Percentiles rank a stretch among this genome's conserved stretches.
Evolutionary conservation across 148 eudicot genomes (phyloP).

Genomic region (Polygonum maritimum): DNA sequence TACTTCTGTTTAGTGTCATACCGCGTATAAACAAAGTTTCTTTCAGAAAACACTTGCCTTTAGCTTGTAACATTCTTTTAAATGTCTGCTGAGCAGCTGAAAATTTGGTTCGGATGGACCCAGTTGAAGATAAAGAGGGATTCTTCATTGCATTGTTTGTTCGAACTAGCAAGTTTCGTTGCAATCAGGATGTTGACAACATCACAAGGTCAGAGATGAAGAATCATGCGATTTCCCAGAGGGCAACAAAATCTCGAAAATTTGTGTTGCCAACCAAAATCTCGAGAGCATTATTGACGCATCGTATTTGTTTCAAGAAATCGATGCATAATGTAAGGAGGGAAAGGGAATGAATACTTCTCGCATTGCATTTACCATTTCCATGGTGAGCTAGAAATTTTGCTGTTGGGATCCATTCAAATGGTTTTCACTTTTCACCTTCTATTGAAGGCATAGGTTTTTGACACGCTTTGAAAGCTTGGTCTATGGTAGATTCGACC

Average conservation of each 20-base stretch:
- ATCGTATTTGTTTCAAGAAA: background rate
- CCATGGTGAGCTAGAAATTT: background rate
- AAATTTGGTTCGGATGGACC: constrained; percentile 69
- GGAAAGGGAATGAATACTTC: background rate
- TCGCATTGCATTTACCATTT: background rate
- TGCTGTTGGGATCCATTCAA: background rate
- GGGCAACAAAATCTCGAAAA: background rate
- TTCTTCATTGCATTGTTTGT: constrained; percentile 86
- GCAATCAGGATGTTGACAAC: background rate
- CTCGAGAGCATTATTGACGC: background rate
- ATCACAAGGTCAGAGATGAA: background rate
- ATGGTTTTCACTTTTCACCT: background rate
- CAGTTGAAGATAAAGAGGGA: constrained; percentile 70
- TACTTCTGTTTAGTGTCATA: background rate
- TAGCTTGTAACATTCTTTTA: background rate
- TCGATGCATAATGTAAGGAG: background rate
- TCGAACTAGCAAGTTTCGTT: constrained; percentile 9
- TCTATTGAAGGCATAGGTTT: background rate
- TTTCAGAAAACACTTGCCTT: background rate
- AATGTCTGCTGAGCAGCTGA: constrained; percentile 36
- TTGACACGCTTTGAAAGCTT: background rate
- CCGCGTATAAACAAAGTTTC: background rate
- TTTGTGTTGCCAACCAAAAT: background rate
- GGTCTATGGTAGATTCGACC: background rate
- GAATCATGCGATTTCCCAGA: background rate